Percentiles rank a stretch among this genome's conserved stretches.
Evolutionary conservation across 2,329 filamentous ascomycete genomes (phyloP).

Genomic region (Grosmannia clavigera): DNA sequence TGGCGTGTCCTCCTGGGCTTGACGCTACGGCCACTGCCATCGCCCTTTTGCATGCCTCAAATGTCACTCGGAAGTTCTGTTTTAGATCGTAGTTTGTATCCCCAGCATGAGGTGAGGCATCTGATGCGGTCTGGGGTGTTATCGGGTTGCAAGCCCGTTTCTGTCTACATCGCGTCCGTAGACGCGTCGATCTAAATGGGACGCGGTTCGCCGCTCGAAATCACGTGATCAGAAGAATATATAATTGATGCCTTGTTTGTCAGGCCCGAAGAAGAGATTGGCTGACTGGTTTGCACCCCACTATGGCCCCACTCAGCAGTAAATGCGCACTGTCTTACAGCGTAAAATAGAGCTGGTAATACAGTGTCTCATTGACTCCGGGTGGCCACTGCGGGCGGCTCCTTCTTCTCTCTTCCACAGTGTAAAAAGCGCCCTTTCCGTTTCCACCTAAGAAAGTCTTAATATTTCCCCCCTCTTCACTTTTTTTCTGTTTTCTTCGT

Average conservation of each 20-base stretch:
- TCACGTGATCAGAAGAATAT: neutral
- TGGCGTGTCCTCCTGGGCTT: neutral
- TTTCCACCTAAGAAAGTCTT: conserved; percentile 3
- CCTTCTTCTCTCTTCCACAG: conserved; percentile 8
- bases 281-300: conserved; percentile 5
- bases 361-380: neutral
- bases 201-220: neutral
- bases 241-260: neutral
- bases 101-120: neutral
- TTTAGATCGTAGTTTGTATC: neutral
- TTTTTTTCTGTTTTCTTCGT: neutral
- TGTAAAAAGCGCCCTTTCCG: conserved; percentile 3
- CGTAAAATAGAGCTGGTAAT: neutral
- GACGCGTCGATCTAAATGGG: neutral
- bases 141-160: too few species aligned
- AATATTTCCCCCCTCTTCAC: neutral
- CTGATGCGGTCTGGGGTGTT: too few species aligned
- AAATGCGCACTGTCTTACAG: neutral
- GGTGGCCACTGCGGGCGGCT: conserved; percentile 3
- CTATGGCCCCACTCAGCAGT: conserved; percentile 4
- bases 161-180: neutral
- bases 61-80: neutral
- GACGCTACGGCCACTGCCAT: neutral
- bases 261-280: neutral
- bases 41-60: neutral